Percentiles rank a stretch among this genome's conserved stretches.
Evolutionary conservation across 768 basidiomycete species (phyloP).

Genomic region (Boletus eberwhitei): DNA sequence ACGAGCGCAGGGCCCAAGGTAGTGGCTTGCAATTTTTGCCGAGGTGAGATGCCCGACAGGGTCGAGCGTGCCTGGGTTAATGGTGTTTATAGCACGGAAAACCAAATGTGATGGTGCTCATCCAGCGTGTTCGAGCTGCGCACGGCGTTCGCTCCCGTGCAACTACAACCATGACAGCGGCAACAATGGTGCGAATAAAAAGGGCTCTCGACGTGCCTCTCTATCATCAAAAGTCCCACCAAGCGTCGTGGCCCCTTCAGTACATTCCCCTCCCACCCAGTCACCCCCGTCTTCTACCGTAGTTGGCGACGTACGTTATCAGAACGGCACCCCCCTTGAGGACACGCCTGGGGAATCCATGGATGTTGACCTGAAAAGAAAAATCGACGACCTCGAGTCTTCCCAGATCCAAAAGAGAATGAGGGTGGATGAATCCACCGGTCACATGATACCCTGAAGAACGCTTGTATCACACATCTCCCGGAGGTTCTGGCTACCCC

Average conservation of each 20-base stretch:
- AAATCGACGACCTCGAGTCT: constrained; percentile 51
- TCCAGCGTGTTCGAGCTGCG: constrained; percentile 80
- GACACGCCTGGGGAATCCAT: constrained; percentile 41
- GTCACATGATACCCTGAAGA: constrained; percentile 54
- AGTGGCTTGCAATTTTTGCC: constrained; percentile 86
- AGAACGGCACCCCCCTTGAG: constrained; percentile 37
- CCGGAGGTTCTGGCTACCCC: constrained; percentile 23
- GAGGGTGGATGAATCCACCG: constrained; percentile 55
- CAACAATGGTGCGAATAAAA: constrained; percentile 29
- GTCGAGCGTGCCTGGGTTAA: constrained; percentile 5
- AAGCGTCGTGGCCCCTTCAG: constrained; percentile 30
- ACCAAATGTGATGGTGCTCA: constrained; percentile 88
- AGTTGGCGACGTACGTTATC: constrained; percentile 34
- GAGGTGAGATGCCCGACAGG: constrained; percentile 50
- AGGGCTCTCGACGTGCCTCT: constrained; percentile 50
- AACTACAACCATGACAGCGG: constrained; percentile 72
- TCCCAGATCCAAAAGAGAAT: constrained; percentile 65
- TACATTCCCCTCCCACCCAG: constrained; percentile 51
- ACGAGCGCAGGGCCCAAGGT: constrained; percentile 79
- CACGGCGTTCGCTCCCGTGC: constrained; percentile 70
- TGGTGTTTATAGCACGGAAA: constrained; percentile 61
- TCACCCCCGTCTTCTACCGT: constrained; percentile 45
- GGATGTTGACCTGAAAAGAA: constrained; percentile 59
- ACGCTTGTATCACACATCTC: constrained; percentile 21
- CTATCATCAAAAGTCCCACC: constrained; percentile 42